phyloP scores from a whole-genome alignment of 2,329 filamentous ascomycete species.

The Colletotrichum echinochloae region DNA sequence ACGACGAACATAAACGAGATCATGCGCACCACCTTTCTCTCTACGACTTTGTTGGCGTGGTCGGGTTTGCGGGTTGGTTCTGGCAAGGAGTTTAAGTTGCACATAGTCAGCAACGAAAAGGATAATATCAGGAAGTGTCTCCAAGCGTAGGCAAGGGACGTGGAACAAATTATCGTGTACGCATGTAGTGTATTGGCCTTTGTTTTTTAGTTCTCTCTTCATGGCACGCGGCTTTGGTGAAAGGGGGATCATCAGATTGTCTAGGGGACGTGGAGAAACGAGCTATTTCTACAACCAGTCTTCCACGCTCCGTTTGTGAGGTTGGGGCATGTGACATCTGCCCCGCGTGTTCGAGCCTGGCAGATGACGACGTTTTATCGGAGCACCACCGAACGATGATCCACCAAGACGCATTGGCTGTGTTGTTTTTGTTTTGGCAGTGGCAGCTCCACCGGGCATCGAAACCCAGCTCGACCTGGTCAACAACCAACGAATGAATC shows the following conservation, averaged over 20 bases:
- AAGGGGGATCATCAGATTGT: constrained; percentile 42
- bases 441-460: not conserved
- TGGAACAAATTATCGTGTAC: constrained; percentile 37
- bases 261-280: constrained; percentile 31
- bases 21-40: constrained; percentile 27
- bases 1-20: constrained; percentile 38
- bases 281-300: constrained; percentile 9
- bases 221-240: constrained; percentile 40
- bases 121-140: constrained; percentile 30
- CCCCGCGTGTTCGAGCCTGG: not conserved
- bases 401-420: not conserved
- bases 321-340: not conserved
- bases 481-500: not conserved
- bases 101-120: constrained; percentile 37
- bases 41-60: constrained; percentile 31
- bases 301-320: not conserved
- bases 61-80: constrained; percentile 34
- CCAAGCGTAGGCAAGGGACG: constrained; percentile 28
- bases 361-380: not conserved
- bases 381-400: not conserved
- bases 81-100: constrained; percentile 34
- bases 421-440: not conserved
- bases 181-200: constrained; percentile 40
- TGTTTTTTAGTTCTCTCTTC: constrained; percentile 38
- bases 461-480: not conserved